Base-by-base conservation (phyloP, 331 rosid genomes). In the Saraca asoca region DNA sequence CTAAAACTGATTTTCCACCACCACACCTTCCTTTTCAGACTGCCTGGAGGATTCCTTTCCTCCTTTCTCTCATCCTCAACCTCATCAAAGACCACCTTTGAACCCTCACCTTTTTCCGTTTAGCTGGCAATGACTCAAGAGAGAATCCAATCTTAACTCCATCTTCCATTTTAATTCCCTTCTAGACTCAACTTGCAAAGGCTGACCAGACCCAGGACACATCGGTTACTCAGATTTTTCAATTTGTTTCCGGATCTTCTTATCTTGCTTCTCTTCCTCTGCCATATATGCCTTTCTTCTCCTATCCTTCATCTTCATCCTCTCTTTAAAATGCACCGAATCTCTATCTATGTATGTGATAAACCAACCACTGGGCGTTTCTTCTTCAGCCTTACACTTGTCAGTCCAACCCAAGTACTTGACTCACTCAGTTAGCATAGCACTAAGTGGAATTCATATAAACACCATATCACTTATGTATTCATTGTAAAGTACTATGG, bases 321-420 rank as follows among this genome's bases (percentile, higher is more conserved):
- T 87, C 64, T 85, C 96, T 77, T 89, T 87, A 64, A 87, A 87
- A 62, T 85, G 83, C 78, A 87, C 89, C 0, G 91, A 86, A 65
- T 83, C 89, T 57, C 85, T 66, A 50, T 85, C 90, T 13, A 90
- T 85, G 34, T 93, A 93, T 2, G 95, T 93, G 13, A 93, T 87
- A 70, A 93, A 89, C 95, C 98, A 87, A 62, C 96, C 96, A 72
- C 89, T 93, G 14, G 94, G 88, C 13, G 98, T 89, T n/a, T n/a
- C n/a, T 78, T 93, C 98, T 38, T 93, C 95, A 24, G 89, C 98
- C 77, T 93, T 89, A 48, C 96, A 93, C 74, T 89, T 82, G 7
- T 94, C 91, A 4, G 81, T 85, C 68, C 83, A 75, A 66, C 96
- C 94, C 83, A 93, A 81, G 75, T 93, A 66, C 84, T 93, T 93